phyloP scores from a whole-genome alignment of 2,329 filamentous ascomycete genomes.

The Grosmannia penicillata region DNA sequence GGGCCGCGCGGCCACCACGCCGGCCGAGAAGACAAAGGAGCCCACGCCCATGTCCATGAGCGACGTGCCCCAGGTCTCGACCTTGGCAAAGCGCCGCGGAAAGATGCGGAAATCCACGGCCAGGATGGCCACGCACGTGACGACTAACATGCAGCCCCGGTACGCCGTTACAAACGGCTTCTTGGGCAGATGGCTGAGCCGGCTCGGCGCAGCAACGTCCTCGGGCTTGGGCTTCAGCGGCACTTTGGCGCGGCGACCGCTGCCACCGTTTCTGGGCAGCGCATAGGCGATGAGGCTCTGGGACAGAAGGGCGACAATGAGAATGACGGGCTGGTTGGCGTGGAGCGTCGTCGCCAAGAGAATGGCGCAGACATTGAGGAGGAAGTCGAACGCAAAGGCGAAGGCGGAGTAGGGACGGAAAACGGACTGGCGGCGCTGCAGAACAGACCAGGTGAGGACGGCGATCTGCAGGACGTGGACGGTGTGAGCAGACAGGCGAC shows the following conservation, averaged over 20 bases:
- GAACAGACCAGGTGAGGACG: conserved; percentile 72
- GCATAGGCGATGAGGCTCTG: conserved; percentile 52
- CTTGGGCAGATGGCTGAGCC: conserved; percentile 42
- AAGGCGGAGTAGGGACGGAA: conserved; percentile 62
- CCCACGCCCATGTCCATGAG: conserved; percentile 96
- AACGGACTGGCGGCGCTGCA: conserved; percentile 72
- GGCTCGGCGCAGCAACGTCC: conserved; percentile 14
- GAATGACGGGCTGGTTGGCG: conserved; percentile 54
- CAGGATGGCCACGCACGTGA: conserved; percentile 84
- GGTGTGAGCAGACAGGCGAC: neutral
- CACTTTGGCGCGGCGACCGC: conserved; percentile 13
- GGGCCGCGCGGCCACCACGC: conserved; percentile 75
- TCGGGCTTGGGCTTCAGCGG: conserved; percentile 24
- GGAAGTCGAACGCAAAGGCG: conserved; percentile 63
- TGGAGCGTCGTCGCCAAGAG: conserved; percentile 81
- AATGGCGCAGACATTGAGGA: conserved; percentile 71
- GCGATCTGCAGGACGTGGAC: conserved; percentile 43
- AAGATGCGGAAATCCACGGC: conserved; percentile 93
- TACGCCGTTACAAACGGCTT: conserved; percentile 92
- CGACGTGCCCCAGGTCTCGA: conserved; percentile 99
- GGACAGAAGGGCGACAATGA: conserved; percentile 59
- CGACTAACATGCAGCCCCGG: conserved; percentile 77
- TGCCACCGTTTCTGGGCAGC: conserved; percentile 28
- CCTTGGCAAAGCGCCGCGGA: conserved; percentile 88
- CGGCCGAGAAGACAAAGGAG: conserved; percentile 90